Evolutionary conservation across 495 filamentous ascomycete genomes (phyloP).

Genomic region (Acidomyces sp.): DNA sequence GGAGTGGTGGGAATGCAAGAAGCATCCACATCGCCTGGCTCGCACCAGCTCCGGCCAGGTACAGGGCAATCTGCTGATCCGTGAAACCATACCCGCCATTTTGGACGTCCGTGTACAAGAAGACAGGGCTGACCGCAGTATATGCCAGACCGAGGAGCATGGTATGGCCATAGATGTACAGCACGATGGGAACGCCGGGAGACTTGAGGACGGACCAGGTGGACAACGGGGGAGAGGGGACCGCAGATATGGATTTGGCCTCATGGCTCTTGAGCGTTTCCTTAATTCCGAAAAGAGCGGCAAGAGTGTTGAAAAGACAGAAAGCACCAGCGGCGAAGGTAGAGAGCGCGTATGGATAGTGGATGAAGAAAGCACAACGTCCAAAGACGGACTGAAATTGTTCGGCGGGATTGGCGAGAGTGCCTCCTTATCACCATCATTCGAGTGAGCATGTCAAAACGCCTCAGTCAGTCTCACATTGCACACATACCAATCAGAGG

Average conservation of each 20-base stretch:
- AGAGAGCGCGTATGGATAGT: slow-evolving; percentile 52
- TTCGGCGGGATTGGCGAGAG: slow-evolving; percentile 45
- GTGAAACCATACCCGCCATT: slow-evolving; percentile 52
- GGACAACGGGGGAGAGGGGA: slow-evolving; percentile 25
- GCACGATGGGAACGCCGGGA: slow-evolving; percentile 49
- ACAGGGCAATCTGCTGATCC: slow-evolving; percentile 43
- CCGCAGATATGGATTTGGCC: slow-evolving; percentile 24
- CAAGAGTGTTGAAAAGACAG: slow-evolving; percentile 36
- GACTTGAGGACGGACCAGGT: slow-evolving; percentile 43
- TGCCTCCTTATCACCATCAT: slow-evolving; percentile 37
- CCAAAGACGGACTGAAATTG: slow-evolving; percentile 46
- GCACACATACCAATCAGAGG: slow-evolving; percentile 39
- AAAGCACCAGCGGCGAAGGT: slow-evolving; percentile 41
- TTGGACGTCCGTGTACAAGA: slow-evolving; percentile 42
- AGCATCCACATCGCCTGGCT: slow-evolving; percentile 54
- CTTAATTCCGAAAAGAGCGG: slow-evolving; percentile 38
- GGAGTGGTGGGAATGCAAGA: slow-evolving; percentile 47
- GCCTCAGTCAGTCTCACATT: neutral
- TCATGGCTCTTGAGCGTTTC: slow-evolving; percentile 31
- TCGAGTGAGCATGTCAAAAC: neutral
- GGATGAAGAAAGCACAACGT: slow-evolving; percentile 39
- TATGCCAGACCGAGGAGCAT: slow-evolving; percentile 52
- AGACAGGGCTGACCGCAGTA: slow-evolving; percentile 51
- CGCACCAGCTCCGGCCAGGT: slow-evolving; percentile 45
- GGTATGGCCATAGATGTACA: slow-evolving; percentile 46